Evolutionary conservation across 805 yeast genomes (phyloP), one percentile per base, ranked within the genome.

Genomic region (Komagataella populi): DNA sequence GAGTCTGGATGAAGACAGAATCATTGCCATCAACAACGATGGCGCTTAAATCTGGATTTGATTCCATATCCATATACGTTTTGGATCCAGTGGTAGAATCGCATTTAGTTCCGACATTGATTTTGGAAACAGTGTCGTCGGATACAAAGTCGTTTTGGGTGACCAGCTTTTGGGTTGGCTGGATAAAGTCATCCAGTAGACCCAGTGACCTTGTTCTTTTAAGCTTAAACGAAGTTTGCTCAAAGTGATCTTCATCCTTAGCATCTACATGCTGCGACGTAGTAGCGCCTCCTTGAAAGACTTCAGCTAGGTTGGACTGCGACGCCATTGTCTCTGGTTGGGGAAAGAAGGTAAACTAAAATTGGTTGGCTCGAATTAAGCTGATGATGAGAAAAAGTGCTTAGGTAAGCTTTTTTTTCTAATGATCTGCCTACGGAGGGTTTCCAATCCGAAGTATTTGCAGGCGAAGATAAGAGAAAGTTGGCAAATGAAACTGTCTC

Each of bases 91-190:
- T 30, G n/a, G 39, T 30, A 6, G 39, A 30, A 30, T 30, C 39
- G 14, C 39, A 30, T 30, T 30, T 30, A 14, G 47, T 45, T 6
- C 47, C 50, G 36, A 59, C 58, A 39, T 65, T 64, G 47, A 91
- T 87, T 73, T 83, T 84, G 55, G 90, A 86, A 87, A 93, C 83
- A 69, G 93, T 91, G 61, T 87, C 96, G 68, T 90, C 96, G 54
- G 93, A 79, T 52, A 91, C 93, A 57, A 91, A 82, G 44, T 95
- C 96, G 67, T 96, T 96, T 63, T 84, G 89, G 70, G 89, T 88
- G 68, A 86, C 78, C 44, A 51, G 47, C 23, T 46, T 49, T 16
- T 51, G 58, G 2, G 62, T 50, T 44, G 59, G 59, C 14, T 52
- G 57, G 5, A 63, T 61, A 60, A 75, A 83, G 55, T 82, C 87